These are phyloP conservation scores for Hydnum rufescens DNA, from an alignment of 768 basidiomycete species.

Conservation along the genomic window DNA sequence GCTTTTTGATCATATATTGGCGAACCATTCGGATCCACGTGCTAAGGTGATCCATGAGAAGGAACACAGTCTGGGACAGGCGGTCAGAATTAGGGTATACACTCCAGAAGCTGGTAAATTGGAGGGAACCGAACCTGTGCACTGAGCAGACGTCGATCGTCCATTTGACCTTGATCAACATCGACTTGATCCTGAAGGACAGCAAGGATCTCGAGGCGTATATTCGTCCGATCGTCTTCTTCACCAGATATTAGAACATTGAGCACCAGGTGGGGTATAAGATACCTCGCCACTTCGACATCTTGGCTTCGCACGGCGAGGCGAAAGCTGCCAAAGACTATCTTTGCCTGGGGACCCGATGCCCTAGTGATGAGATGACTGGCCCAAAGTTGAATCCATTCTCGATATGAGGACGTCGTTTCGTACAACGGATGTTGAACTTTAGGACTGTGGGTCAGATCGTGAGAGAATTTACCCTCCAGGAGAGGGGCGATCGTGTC, in stretches of 20 bases:
- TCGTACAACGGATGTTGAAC: constrained; percentile 58
- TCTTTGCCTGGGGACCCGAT: constrained; percentile 34
- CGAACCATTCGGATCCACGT: constrained; percentile 67
- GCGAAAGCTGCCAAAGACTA: constrained; percentile 61
- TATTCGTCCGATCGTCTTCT: constrained; percentile 37
- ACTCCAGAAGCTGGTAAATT: neutral
- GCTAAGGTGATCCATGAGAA: constrained; percentile 85
- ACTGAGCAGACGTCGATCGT: constrained; percentile 72
- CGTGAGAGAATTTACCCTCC: constrained; percentile 39
- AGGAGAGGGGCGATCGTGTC: constrained; percentile 77
- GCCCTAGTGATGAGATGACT: constrained; percentile 53
- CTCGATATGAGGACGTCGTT: constrained; percentile 60
- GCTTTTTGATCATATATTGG: constrained; percentile 36
- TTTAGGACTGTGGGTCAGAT: constrained; percentile 19
- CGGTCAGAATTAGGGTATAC: neutral
- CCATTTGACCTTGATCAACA: constrained; percentile 31
- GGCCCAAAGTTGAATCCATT: constrained; percentile 91
- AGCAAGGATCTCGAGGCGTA: constrained; percentile 54
- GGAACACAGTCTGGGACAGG: constrained; percentile 58
- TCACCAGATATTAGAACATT: constrained; percentile 63
- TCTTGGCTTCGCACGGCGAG: constrained; percentile 70
- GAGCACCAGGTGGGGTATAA: constrained; percentile 82
- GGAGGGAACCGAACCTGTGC: constrained; percentile 54
- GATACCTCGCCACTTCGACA: constrained; percentile 77
- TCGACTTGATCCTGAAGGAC: constrained; percentile 80